Evolutionary conservation across 2,329 filamentous ascomycete genomes (phyloP), one percentile per base, ranked within the genome.

Genomic region (Claviceps sp.): DNA sequence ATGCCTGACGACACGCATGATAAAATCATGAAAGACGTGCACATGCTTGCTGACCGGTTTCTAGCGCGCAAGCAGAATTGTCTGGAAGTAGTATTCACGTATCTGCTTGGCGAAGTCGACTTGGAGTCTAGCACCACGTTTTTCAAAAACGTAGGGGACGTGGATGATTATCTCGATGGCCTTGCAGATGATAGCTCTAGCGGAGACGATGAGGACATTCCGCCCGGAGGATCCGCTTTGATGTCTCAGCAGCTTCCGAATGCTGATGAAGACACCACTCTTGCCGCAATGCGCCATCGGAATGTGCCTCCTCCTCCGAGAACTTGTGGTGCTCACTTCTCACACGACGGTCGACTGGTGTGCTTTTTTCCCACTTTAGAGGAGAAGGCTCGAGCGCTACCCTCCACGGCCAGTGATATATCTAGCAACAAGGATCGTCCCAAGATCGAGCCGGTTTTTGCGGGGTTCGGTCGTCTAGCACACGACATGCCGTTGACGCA

Each of bases 141-240:
- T 55, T 82, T 84, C 60, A 79, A 80, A 56, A 79, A 79, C 55
- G 78, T 84, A 11, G 75, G 81, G 57, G 82, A 86, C 57, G 65
- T 81, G 7, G 79, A 79, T 51, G 75, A 80, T 60, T 73, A 75
- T 47, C 61, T 78, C 5, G 77, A 76, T 54, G 78, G 70, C 3
- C 65, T 81, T 38, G 76, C 72, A 34, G 85, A 87, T 53, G 88
- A 93, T 57, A 91, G 87, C 58, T 96, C 89, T 3, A 94, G 87
- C 60, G 87, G 90, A 57, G 87, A 90, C 22, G 87, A 89, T 41
- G 72, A 72, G 46, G 72, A 75, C 24, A 75, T 77, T 11, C 72
- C 73, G 0, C 63, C 73, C 2, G 74, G 75, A 3, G 75, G 73
- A 18, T 78, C 75, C 8, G 75, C 73, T 13, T 75, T 76, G 51